Base-by-base conservation (phyloP, 306 rosid species). In the Cicer arietinum region DNA sequence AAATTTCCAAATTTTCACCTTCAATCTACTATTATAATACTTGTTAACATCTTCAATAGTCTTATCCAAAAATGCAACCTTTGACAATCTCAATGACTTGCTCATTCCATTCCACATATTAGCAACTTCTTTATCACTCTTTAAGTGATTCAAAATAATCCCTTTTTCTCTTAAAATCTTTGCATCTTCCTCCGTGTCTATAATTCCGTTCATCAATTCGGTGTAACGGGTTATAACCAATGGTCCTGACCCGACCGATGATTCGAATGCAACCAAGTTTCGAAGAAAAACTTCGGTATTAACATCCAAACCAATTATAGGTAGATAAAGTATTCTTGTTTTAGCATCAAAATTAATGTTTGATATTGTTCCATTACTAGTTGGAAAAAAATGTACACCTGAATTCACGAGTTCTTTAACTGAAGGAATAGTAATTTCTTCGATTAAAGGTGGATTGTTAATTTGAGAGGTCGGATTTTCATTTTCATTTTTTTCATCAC, bases 221-320 rank as follows among this genome's bases (percentile, higher is more conserved):
- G 91, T 86, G 83, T 84, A 90, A 14, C 98, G 90, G 0, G 95
- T 54, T 12, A 93, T 71, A 48, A 90, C 85, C 84, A 89, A 80
- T 0, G 91, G 86, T 63, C 97, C 93, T 0, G 89, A 74, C 58
- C 86, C 81, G 46, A 69, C 77, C n/a, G 90, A 89, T 14, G 93
- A 89, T 78, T 93, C 97, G 47, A 90, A 93, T 7, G 95, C 96
- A 6, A 89, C 92, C 70, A 89, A 76, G 77, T 89, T 93, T 84
- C 90, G 83, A 16, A 93, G 41, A n/a, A 91, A 18, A 44, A 84
- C 84, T 70, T 89, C 85, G 0, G 87, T 75, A 51, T 90, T 90
- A 0, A 84, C 86, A 50, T 93, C 95, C 18, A 90, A 73, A 78
- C 76, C 53, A 0, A 90, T 37, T 18, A 18, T 30, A 2, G 95